Conservation (phyloP, 768 basidiomycete genomes). For the Xerocomellus chrysenteron region DNA sequence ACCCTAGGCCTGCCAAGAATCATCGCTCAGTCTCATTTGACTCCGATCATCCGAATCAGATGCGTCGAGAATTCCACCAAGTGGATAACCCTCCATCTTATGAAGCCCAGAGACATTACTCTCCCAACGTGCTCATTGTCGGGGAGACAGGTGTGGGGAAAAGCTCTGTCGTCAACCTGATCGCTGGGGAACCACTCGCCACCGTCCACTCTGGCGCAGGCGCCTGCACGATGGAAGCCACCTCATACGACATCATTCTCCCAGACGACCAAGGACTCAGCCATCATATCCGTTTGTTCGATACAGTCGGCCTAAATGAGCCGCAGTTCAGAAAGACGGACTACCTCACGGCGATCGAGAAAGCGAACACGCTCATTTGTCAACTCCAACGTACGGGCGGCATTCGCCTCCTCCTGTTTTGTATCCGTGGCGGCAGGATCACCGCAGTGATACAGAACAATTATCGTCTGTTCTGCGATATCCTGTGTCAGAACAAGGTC, state of each 20-base stretch:
- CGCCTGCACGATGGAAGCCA: slow-evolving; percentile 38
- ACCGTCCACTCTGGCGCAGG: slow-evolving; percentile 26
- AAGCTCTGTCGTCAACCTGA: slow-evolving; percentile 43
- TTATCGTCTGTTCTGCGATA: slow-evolving; percentile 31
- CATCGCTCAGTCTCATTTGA: not conserved
- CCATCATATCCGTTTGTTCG: slow-evolving; percentile 30
- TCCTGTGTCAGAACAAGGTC: slow-evolving; percentile 31
- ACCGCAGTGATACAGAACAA: slow-evolving; percentile 32
- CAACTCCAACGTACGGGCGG: slow-evolving; percentile 32
- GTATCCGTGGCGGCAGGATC: slow-evolving; percentile 33
- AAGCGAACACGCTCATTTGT: slow-evolving; percentile 37
- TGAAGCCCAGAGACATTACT: slow-evolving; percentile 12
- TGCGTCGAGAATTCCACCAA: slow-evolving; percentile 4
- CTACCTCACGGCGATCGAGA: slow-evolving; percentile 31
- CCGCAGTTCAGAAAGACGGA: slow-evolving; percentile 16
- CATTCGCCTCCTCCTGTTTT: slow-evolving; percentile 35
- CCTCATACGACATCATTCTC: slow-evolving; percentile 27
- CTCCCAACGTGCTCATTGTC: slow-evolving; percentile 41
- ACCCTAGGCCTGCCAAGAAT: not conserved
- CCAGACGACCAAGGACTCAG: slow-evolving; percentile 13
- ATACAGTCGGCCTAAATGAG: slow-evolving; percentile 36
- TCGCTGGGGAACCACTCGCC: slow-evolving; percentile 30
- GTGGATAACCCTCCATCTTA: slow-evolving; percentile 22
- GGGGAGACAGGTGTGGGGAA: slow-evolving; percentile 36
- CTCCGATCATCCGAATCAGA: slow-evolving; percentile 6